phyloP scores from a whole-genome alignment of 305 asterid genomes.

The Salvia sclarea region DNA sequence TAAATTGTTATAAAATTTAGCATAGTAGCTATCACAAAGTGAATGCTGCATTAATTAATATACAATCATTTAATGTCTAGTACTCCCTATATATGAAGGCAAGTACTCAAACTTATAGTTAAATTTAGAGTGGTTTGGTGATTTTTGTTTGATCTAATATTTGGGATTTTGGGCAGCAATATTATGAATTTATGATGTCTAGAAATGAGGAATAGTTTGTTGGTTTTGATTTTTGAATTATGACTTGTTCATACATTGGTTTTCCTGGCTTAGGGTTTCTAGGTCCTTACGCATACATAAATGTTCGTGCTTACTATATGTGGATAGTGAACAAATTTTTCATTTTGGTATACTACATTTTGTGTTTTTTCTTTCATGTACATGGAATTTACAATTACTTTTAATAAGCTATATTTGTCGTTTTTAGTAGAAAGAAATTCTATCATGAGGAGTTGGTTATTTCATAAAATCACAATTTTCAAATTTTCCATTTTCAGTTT shows the following conservation, averaged over 20 bases:
- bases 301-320: background rate
- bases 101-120: background rate
- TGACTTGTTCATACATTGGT: background rate
- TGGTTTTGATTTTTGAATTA: background rate
- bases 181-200: background rate
- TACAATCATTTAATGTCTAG: background rate
- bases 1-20: no score
- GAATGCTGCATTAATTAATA: background rate
- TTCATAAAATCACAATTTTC: background rate
- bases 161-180: background rate
- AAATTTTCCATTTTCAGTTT: background rate
- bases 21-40: background rate
- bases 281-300: background rate
- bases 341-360: background rate
- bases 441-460: background rate
- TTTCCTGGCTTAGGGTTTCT: slow-evolving; percentile 17
- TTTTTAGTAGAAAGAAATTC: no score
- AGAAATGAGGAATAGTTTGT: background rate
- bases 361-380: background rate
- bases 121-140: background rate
- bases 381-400: background rate
- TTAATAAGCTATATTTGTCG: no score
- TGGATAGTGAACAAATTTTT: background rate
- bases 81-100: background rate
- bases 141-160: background rate